Base-by-base conservation (phyloP, 495 filamentous ascomycete genomes). In the Penicillium silybi region DNA sequence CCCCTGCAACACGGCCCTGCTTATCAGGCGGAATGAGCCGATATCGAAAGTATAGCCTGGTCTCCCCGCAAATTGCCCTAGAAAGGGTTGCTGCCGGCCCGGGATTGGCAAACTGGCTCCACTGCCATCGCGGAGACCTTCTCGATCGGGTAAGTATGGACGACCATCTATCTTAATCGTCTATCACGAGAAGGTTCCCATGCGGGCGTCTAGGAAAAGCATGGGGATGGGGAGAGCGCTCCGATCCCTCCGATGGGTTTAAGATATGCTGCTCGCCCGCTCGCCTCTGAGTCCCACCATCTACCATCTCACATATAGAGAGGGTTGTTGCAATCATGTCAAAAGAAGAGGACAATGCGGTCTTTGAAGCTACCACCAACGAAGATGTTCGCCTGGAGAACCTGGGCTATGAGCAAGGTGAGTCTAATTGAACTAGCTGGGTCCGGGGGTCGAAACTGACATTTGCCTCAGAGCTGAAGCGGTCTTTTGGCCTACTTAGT, bases 401-500 rank as follows among this genome's bases (percentile, higher is more conserved):
- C 10, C 46, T 80, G 54, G 76, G 76, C 19, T 78, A 82, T 57
- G 67, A 79, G 63, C 79, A 78, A 62, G 74, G 76, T 76, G 53
- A 42, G 58, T 13, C 10, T 20, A 22, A 15, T 11, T 17, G 6
- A 32, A 20, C 15, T 19, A 17, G 8, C 3, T 4, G 23, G 32
- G 17, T 17, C n/a, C 39, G 17, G 1, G 1, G 19, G 17, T 23
- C 25, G 2, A 42, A 48, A 37, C 50, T 59, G 9, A 65, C 34
- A 44, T 29, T 44, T 38, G 35, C 6, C 13, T 27, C 6, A 34
- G 80, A 83, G 63, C 70, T 83, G 53, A 80, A 80, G 53, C 73
- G 80, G 13, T 76, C 77, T 9, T 84, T 81, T 47, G 71, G 80
- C n/a, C 53, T 83, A 39, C 57, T 84, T 29, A 78, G 76, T 42